Evolutionary conservation across 768 basidiomycete species (phyloP).

Genomic region (Pleurotus eryngii): DNA sequence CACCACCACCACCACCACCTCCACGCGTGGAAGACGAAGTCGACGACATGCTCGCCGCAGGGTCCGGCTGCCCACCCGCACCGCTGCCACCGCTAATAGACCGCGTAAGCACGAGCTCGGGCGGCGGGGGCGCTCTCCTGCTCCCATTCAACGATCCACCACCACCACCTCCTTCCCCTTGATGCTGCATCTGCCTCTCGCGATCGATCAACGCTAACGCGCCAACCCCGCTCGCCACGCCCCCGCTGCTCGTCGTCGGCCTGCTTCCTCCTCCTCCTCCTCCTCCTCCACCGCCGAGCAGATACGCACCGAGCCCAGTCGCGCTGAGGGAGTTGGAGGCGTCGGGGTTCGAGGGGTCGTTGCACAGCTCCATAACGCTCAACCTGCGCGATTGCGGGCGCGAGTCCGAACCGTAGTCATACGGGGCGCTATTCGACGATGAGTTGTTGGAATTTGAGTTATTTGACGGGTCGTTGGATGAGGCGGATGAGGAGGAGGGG

Average conservation of each 20-base stretch:
- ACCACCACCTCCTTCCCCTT: constrained; percentile 13
- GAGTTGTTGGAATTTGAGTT: too few relatives aligned
- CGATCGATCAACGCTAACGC: not conserved
- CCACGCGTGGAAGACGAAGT: not conserved
- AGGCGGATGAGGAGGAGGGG: constrained; percentile 13
- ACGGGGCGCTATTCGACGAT: constrained; percentile 13
- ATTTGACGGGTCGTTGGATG: constrained; percentile 18
- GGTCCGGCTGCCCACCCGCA: too few relatives aligned
- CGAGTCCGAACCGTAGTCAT: constrained; percentile 72
- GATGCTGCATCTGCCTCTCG: not conserved
- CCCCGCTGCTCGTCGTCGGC: not conserved
- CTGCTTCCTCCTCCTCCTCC: constrained; percentile 1
- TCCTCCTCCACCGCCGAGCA: not conserved
- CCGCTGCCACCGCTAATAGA: not conserved
- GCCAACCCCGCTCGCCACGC: not conserved
- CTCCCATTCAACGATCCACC: constrained; percentile 25
- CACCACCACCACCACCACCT: not conserved
- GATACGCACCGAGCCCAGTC: not conserved
- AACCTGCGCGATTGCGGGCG: constrained; percentile 77
- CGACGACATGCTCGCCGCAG: too few relatives aligned
- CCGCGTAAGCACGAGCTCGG: not conserved
- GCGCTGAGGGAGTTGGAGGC: constrained; percentile 11
- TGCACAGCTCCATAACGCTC: constrained; percentile 87
- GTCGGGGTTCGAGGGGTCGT: constrained; percentile 38
- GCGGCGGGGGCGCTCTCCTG: not conserved